These are phyloP conservation scores for Capronia americana DNA, from an alignment of 2,329 filamentous ascomycete genomes.

Conservation along the genomic window DNA sequence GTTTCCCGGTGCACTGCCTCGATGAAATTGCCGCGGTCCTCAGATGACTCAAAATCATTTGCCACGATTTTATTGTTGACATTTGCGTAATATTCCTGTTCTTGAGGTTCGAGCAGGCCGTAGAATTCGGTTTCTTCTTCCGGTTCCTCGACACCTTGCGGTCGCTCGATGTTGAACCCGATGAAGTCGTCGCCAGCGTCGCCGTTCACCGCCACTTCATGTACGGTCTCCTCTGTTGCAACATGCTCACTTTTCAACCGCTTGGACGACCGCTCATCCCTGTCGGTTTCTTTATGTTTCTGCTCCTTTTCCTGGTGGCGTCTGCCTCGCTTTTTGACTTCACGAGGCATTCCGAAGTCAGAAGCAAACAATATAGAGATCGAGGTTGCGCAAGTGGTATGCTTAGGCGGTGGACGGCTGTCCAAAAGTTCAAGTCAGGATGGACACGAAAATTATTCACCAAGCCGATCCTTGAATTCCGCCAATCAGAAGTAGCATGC, in stretches of 20 bases:
- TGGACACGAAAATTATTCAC: slow-evolving; percentile 7
- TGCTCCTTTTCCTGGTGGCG: slow-evolving; percentile 47
- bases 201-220: slow-evolving; percentile 28
- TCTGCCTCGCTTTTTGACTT: slow-evolving; percentile 56
- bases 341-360: slow-evolving; percentile 50
- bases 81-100: slow-evolving; percentile 93
- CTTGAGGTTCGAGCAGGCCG: slow-evolving; percentile 87
- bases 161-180: slow-evolving; percentile 42
- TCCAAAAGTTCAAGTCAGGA: not conserved
- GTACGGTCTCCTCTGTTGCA: slow-evolving; percentile 37
- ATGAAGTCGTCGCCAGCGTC: slow-evolving; percentile 49
- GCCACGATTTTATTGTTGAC: slow-evolving; percentile 89
- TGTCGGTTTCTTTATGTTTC: slow-evolving; percentile 48
- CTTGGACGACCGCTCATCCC: slow-evolving; percentile 46
- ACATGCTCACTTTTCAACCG: slow-evolving; percentile 46
- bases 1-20: slow-evolving; percentile 87
- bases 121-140: slow-evolving; percentile 76
- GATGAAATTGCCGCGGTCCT: slow-evolving; percentile 74
- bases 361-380: not conserved
- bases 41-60: slow-evolving; percentile 80
- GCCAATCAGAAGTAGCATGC: not conserved
- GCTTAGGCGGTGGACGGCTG: not conserved
- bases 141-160: slow-evolving; percentile 31
- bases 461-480: slow-evolving; percentile 3
- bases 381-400: not conserved